Conservation (phyloP, 352 stramenopile genomes). For the Phytophthora agathidicida region DNA sequence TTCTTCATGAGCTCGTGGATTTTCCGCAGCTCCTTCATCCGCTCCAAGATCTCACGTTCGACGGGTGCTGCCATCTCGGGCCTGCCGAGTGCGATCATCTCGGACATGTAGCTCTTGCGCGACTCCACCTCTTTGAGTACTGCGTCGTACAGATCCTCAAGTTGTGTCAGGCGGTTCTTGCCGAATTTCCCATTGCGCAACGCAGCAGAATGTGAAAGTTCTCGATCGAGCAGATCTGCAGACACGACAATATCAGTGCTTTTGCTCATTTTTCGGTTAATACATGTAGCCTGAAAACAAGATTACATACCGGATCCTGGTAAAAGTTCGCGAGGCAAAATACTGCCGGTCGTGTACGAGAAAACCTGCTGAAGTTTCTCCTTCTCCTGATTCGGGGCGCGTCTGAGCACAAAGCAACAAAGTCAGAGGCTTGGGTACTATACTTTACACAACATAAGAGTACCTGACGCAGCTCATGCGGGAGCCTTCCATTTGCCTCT, state of each 20-base stretch:
- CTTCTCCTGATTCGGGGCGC: slow-evolving; percentile 74
- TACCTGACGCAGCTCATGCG: slow-evolving; percentile 61
- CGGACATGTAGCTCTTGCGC: slow-evolving; percentile 65
- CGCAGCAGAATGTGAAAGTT: slow-evolving; percentile 61
- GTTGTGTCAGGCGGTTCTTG: slow-evolving; percentile 54
- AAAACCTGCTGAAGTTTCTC: slow-evolving; percentile 86
- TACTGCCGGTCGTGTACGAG: slow-evolving; percentile 66
- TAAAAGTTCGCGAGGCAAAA: slow-evolving; percentile 72
- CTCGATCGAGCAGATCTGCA: slow-evolving; percentile 64
- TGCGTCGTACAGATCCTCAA: slow-evolving; percentile 68
- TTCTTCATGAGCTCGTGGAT: slow-evolving; percentile 70
- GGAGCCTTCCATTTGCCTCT: slow-evolving; percentile 71
- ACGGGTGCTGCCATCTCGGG: slow-evolving; percentile 46
- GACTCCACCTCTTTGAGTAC: slow-evolving; percentile 69
- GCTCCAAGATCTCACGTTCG: slow-evolving; percentile 69
- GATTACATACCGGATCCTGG: slow-evolving; percentile 59
- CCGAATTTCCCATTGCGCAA: slow-evolving; percentile 39
- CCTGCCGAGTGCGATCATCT: slow-evolving; percentile 66
- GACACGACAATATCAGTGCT: neutral
- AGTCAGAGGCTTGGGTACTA: too few relatives aligned
- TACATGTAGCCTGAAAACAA: too few relatives aligned
- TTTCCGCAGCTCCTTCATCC: slow-evolving; percentile 64
- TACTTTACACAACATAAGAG: neutral
- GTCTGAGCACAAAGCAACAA: slow-evolving; percentile 11
- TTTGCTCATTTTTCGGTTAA: too few relatives aligned